These are phyloP conservation scores for Trichothecium sympodiale DNA, from an alignment of 2,329 filamentous ascomycete genomes.

Conservation along the genomic window DNA sequence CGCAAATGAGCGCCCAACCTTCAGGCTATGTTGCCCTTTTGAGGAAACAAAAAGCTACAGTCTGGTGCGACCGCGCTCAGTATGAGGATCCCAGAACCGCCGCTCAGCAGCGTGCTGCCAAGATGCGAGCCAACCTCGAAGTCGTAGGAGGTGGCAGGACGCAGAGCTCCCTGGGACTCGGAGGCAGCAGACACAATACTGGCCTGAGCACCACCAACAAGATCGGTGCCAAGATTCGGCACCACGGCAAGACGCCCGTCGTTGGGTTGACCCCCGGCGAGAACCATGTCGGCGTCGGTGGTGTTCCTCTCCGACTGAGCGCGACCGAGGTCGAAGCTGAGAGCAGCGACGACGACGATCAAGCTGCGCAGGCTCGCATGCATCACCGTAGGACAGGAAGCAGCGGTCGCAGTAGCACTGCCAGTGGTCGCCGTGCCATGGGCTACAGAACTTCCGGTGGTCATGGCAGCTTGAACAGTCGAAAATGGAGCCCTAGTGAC, in stretches of 20 bases:
- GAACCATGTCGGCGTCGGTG: conserved; percentile 63
- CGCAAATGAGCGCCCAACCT: conserved; percentile 33
- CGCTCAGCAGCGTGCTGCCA: conserved; percentile 77
- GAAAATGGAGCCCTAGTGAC: conserved; percentile 40
- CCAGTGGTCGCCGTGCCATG: conserved; percentile 36
- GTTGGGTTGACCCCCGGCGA: conserved; percentile 68
- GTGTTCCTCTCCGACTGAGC: conserved; percentile 82
- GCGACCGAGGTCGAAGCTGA: conserved; percentile 92
- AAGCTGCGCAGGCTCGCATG: conserved; percentile 31
- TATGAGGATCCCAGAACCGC: conserved; percentile 77
- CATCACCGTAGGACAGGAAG: conserved; percentile 64
- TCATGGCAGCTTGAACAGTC: conserved; percentile 25
- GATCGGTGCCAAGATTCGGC: conserved; percentile 77
- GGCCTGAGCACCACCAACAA: conserved; percentile 50
- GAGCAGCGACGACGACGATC: conserved; percentile 67
- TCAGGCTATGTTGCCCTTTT: conserved; percentile 92
- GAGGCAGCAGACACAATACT: conserved; percentile 44
- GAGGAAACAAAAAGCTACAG: conserved; percentile 92
- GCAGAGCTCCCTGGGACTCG: conserved; percentile 21
- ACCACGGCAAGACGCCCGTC: conserved; percentile 70
- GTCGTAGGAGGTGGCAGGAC: conserved; percentile 54
- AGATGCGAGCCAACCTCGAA: conserved; percentile 75
- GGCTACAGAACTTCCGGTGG: conserved; percentile 41
- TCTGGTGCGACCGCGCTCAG: conserved; percentile 94
- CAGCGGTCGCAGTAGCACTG: conserved; percentile 61